These are phyloP conservation scores for Malassezia brasiliensis DNA, from an alignment of 1,284 basidiomycete genomes.

Conservation along the genomic window DNA sequence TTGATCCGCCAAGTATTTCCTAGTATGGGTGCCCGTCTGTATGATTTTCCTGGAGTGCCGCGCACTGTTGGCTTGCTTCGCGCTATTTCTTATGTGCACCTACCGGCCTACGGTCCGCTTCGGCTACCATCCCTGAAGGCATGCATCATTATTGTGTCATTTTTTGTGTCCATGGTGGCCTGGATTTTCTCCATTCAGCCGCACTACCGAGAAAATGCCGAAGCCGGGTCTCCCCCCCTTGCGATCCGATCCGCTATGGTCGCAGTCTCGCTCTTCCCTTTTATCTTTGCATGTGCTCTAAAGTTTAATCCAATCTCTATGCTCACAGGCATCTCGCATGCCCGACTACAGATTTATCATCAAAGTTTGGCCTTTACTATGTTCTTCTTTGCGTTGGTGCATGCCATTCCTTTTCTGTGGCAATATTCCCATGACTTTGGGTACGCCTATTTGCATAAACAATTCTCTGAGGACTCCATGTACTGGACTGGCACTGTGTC, in stretches of 20 bases:
- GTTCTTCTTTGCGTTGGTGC: not conserved
- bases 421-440: not conserved
- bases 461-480: not conserved
- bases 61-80: not conserved
- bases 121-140: not conserved
- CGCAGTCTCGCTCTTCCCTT: conserved; percentile 33
- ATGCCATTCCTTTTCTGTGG: not conserved
- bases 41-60: not conserved
- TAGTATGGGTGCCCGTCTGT: not conserved
- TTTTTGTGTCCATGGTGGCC: conserved; percentile 4
- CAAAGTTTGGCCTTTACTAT: conserved; percentile 25
- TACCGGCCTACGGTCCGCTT: not conserved
- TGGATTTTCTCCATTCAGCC: conserved; percentile 31
- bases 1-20: not conserved
- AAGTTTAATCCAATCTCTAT: conserved; percentile 41
- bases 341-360: conserved; percentile 40
- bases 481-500: not conserved
- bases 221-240: conserved; percentile 14
- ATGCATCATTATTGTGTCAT: conserved; percentile 6
- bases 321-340: conserved; percentile 33
- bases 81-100: not conserved
- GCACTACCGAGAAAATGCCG: conserved; percentile 35
- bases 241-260: conserved; percentile 37
- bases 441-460: not conserved
- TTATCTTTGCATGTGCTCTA: conserved; percentile 28